These are phyloP conservation scores for Termitomyces heimii DNA, from an alignment of 768 basidiomycete species.

Conservation along the genomic window DNA sequence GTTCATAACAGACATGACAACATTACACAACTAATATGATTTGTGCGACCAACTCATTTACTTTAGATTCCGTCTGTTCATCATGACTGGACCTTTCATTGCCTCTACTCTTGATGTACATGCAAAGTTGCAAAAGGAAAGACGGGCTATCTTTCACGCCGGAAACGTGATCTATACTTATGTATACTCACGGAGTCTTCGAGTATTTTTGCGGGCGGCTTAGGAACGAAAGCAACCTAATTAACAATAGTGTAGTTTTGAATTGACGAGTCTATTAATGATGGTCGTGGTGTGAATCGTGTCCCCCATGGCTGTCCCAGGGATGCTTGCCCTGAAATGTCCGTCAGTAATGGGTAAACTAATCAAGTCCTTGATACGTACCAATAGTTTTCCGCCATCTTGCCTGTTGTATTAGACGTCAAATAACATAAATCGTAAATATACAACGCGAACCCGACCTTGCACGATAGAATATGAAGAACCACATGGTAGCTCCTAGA, in stretches of 20 bases:
- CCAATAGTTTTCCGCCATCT: slow-evolving; percentile 72
- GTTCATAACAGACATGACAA: neutral
- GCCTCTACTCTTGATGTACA: neutral
- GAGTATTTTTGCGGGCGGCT: neutral
- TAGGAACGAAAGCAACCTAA: neutral
- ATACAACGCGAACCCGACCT: slow-evolving; percentile 48
- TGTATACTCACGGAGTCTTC: neutral
- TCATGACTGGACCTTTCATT: neutral
- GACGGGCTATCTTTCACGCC: neutral
- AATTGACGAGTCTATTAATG: slow-evolving; percentile 26
- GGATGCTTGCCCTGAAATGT: slow-evolving; percentile 44
- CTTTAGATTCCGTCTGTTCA: neutral
- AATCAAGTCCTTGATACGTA: slow-evolving; percentile 25
- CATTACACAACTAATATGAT: neutral
- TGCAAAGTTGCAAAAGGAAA: neutral
- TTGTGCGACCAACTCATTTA: neutral
- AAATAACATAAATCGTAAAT: neutral
- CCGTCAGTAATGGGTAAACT: neutral
- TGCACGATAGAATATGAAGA: slow-evolving; percentile 96
- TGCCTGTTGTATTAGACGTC: slow-evolving; percentile 36
- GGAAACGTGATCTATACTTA: neutral
- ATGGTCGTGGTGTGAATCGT: slow-evolving; percentile 29
- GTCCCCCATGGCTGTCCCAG: slow-evolving; percentile 29
- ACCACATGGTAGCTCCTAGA: slow-evolving; percentile 95
- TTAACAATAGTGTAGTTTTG: neutral